Base-by-base conservation (phyloP, 2,329 filamentous ascomycete genomes). In the Aspergillus arachidicola region DNA sequence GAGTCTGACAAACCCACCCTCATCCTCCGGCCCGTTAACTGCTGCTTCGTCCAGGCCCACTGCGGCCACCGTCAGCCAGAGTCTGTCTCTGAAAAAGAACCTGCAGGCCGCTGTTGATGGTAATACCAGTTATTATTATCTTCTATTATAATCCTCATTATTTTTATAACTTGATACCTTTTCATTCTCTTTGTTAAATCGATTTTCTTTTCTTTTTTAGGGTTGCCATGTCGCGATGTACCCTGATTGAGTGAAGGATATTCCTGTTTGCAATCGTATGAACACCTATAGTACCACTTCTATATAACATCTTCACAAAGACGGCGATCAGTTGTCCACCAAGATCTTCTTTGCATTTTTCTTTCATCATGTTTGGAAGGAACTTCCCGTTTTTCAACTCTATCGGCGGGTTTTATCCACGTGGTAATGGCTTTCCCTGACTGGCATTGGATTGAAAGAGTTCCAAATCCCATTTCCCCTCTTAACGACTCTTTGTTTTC, bases 31-130 rank as follows among this genome's bases (percentile, higher is more conserved):
- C 62, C 75, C 77, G 60, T 69, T 78, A 69, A 73, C 76, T 70
- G 71, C 76, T 63, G 71, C 76, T 63, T 73, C 74, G 66, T 71
- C 76, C 68, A 75, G 74, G 71, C 71, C 75, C 57, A 70, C 73
- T 61, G 71, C 66, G 64, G 68, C 72, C 57, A 64, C 69, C 56
- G 68, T 71, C 64, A 71, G 69, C 66, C 72, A 73, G 63, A 76
- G 72, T 66, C 72, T 76, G 66, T 74, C 72, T 62, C 70, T 78
- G 66, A 82, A 81, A 73, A 77, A 79, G 71, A 78, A 71, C 66
- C 72, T 80, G 60, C 79, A 81, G 72, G 74, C 77, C 66, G 73
- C 76, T 70, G 78, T 80, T 68, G 80, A 82, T 74, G 80, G 80
- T 82, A 80, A 80, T 75, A 73, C 66, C 60, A 63, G 56, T 67